phyloP scores from a whole-genome alignment of 345 rosid species.

The Aquilaria yunnanensis region DNA sequence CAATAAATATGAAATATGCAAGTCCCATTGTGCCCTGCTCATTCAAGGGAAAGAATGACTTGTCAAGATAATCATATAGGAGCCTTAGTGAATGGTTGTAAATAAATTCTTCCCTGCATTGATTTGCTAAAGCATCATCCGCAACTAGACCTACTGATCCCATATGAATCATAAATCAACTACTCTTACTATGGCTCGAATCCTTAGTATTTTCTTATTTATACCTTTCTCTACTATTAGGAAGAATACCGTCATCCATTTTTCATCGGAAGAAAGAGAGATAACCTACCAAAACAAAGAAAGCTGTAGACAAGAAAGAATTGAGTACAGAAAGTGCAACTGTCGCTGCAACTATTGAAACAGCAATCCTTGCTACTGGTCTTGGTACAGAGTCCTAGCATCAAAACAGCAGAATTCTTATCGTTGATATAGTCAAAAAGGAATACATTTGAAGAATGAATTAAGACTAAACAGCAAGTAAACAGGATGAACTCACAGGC shows the following conservation, averaged over 20 bases:
- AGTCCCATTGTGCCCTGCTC: slow-evolving; percentile 92
- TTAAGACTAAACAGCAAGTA: background rate
- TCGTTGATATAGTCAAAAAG: too few species aligned
- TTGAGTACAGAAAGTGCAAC: slow-evolving; percentile 51
- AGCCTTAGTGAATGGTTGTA: too few species aligned
- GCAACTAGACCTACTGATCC: too few species aligned
- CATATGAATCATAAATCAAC: too few species aligned
- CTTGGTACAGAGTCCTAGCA: slow-evolving; percentile 53
- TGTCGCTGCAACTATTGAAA: slow-evolving; percentile 38
- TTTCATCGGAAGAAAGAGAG: background rate
- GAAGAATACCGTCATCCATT: too few species aligned
- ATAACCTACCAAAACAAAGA: slow-evolving; percentile 70
- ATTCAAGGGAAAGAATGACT: slow-evolving; percentile 10
- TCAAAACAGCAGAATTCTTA: background rate
- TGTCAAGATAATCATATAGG: background rate
- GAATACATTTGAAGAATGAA: background rate
- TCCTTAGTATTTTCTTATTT: too few species aligned
- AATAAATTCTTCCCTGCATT: too few species aligned
- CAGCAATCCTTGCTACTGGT: slow-evolving; percentile 55
- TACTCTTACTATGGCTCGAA: too few species aligned
- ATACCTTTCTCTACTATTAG: too few species aligned
- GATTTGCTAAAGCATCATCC: background rate
- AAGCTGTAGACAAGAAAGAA: slow-evolving; percentile 69
- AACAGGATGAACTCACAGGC: slow-evolving; percentile 56
- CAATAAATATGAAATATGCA: slow-evolving; percentile 69